Base-by-base conservation (phyloP, 768 basidiomycete species). In the Podaxis pistillaris region DNA sequence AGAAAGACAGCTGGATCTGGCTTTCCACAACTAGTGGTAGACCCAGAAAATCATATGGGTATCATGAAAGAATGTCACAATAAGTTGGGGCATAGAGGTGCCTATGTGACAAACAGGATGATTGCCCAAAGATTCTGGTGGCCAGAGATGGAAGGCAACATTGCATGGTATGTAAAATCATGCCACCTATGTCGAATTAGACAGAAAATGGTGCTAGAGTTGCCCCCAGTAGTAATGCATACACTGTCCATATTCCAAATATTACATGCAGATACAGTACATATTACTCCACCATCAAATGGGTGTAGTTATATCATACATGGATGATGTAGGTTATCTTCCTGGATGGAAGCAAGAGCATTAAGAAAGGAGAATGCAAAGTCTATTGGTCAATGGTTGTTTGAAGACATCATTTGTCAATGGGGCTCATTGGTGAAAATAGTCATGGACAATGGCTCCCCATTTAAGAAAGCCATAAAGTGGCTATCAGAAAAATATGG, bases 391-490 rank as follows among this genome's bases (percentile, higher is more conserved):
- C 53, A 58, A 3, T 76, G 69, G 68, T 37, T 74, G 0, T 70
- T 69, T 8, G 67, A 71, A 63, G 72, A 78, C 11, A 70, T 78
- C 3, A 64, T 76, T 0, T 74, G 71, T 52, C 36, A 71, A 30
- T 82, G 79, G 79, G 80, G 79, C 2, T 69, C 73, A 17, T 19
- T 79, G 0, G 19, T 12, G 0, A 68, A 76, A 24, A 76, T 83
- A 17, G 72, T 81, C 0, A 79, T 75, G 0, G 81, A 83, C 62
- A 83, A 83, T 53, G 70, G 72, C 0, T 37, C 53, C 3, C 56
- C 67, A 1, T 70, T 71, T 37, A 41, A 56, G 22, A 63, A 65
- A 5, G 70, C 70, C 0, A 33, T 68, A 3, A 50, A 47, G 1
- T 69, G 65, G 63, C 46, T 73, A 2, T 41, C 56, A n/a, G 33